Evolutionary conservation across 2,329 filamentous ascomycete species (phyloP).

Genomic region (Helotiales sp.): DNA sequence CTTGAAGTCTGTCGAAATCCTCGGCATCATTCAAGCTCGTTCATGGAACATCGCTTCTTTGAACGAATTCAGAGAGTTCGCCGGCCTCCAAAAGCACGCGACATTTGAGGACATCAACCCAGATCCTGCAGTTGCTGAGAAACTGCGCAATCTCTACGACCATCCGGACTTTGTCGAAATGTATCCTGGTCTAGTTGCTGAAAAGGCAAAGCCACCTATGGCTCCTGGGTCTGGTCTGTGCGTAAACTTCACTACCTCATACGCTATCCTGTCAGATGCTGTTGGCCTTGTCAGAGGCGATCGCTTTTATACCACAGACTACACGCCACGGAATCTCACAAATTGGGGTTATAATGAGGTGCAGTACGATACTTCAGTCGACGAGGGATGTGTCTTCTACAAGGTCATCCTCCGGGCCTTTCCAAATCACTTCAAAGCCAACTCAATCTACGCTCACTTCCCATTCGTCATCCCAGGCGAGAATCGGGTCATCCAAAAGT

Average conservation of each 20-base stretch:
- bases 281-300: slow-evolving; percentile 57
- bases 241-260: slow-evolving; percentile 53
- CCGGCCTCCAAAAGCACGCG: slow-evolving; percentile 72
- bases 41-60: slow-evolving; percentile 72
- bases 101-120: slow-evolving; percentile 84
- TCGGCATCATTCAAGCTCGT: slow-evolving; percentile 76
- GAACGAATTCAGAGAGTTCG: slow-evolving; percentile 85
- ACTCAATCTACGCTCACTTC: slow-evolving; percentile 70
- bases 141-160: slow-evolving; percentile 68
- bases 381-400: slow-evolving; percentile 83
- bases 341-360: slow-evolving; percentile 74
- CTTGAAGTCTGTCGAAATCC: slow-evolving; percentile 74
- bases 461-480: slow-evolving; percentile 66
- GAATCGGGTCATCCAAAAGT: slow-evolving; percentile 68
- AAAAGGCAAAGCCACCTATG: slow-evolving; percentile 53
- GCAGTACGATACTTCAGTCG: slow-evolving; percentile 69
- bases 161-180: slow-evolving; percentile 57
- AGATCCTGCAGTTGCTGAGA: slow-evolving; percentile 67
- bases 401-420: slow-evolving; percentile 80
- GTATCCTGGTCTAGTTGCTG: slow-evolving; percentile 67
- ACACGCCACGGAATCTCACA: slow-evolving; percentile 66
- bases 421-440: slow-evolving; percentile 73
- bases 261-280: slow-evolving; percentile 60
- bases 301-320: slow-evolving; percentile 53
- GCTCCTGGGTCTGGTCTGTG: slow-evolving; percentile 53